Base-by-base conservation (phyloP, 805 yeast species). In the Saccharomycopsis oosterbeekiorum region DNA sequence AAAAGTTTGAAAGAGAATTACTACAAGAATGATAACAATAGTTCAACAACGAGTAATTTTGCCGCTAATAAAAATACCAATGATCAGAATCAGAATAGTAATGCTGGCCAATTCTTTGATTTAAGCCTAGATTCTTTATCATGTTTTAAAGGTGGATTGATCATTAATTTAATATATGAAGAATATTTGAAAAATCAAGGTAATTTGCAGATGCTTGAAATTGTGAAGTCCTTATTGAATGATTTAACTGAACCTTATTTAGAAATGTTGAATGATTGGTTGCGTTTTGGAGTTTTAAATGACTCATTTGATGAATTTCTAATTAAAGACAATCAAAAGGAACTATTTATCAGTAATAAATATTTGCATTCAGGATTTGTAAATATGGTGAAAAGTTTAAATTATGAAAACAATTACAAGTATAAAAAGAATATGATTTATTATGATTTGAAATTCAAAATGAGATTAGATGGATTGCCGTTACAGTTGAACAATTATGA, bases 241-340 rank as follows among this genome's bases (percentile, higher is more conserved):
- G 76, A 77, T 14, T 81, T 90, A 1, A 83, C 96, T 43, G 67
- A 64, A 39, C 82, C 83, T 47, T 94, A 89, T 68, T 75, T 89
- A 19, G 66, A 66, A 1, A 86, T 88, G 84, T 75, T 94, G 10
- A 84, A 87, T 66, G 70, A 74, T n/a, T 94, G 99, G 99, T 76
- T 93, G 17, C 77, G 79, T 4, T 74, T 78, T 57, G 99, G 99
- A 0, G 75, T 76, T 5, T 76, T 94, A 10, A 79, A 82, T 64
- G 99, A 94, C 67, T 89, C 89, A 0, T 84, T 83, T 68, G 83
- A 85, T 47, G 99, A 93, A 70, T 94, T 94, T 70, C 73, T 91
- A 68, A 82, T 94, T n/a, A 78, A 81, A 37, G 42, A 47, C 74
- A 79, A 66, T 40, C 34, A 41, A n/a, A 39, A 17, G n/a, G 54